Evolutionary conservation across 1,284 basidiomycete genomes (phyloP), one percentile per base, ranked within the genome.

Genomic region (Cutaneotrichosporon dermatis): DNA sequence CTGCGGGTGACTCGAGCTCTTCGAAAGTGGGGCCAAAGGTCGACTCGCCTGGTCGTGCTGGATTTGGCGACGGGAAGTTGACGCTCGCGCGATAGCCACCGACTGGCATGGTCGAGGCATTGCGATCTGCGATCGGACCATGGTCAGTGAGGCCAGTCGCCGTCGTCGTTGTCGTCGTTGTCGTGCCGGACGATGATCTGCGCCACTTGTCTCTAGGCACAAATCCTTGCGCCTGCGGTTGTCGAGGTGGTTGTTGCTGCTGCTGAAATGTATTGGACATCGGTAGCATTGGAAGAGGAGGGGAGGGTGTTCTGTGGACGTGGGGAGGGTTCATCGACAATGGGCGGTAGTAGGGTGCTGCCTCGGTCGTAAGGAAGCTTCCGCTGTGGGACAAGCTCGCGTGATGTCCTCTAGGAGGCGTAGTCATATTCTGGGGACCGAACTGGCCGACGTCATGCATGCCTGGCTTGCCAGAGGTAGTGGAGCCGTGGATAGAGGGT

Each of bases 101-200:
- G 6, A 33, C n/a, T 5, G 67, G 67, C 60, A 69, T 62, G 1
- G 68, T 61, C 4, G 55, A 16, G 37, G 60, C 65, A 25, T 55
- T 49, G 44, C 55, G 46, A 54, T 63, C 58, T 13, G 41, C 15
- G 7, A 39, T 37, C 5, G 57, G 59, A 1, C 42, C 55, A 12
- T 51, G 41, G 43, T 69, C 64, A 1, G 65, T 55, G 10, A 46
- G 15, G 8, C 15, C 51, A 6, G 51, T 53, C 15, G 51, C 33
- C 25, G 51, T 65, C 2, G 66, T 69, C 10, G 66, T 66, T 1
- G 57, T 61, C 1, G 65, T 66, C 6, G 64, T 70, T 2, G 68
- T 68, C 0, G 67, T 67, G 4, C 64, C 63, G 2, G 69, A 68
- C 4, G 70, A 74, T 12, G 66, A 63, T 1, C 70, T 65, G 35